Evolutionary conservation across 106 monocot species (phyloP).

Genomic region (Apostasia ramifera): DNA sequence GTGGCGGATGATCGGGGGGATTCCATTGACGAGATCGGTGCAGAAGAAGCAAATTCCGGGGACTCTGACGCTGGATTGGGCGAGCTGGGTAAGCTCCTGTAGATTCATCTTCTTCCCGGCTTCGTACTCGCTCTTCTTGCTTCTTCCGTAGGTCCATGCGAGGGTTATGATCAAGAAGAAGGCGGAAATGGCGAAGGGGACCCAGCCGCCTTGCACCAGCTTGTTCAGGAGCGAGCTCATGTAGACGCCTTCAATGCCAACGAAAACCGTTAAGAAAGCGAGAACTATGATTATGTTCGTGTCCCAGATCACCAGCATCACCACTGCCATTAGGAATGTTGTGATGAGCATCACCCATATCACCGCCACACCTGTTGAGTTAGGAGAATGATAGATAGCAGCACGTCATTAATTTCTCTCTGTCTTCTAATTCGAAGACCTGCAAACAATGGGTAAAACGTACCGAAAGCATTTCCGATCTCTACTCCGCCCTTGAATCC

Average conservation of each 20-base stretch:
- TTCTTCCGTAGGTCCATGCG: slow-evolving; percentile 47
- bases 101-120: slow-evolving; percentile 18
- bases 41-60: slow-evolving; percentile 58
- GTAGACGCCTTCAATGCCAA: slow-evolving; percentile 36
- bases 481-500: slow-evolving; percentile 45
- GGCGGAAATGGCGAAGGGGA: slow-evolving; percentile 60
- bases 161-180: slow-evolving; percentile 35
- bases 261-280: slow-evolving; percentile 20
- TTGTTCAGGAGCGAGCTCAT: slow-evolving; percentile 44
- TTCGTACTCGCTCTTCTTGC: slow-evolving; percentile 41
- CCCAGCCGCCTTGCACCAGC: slow-evolving; percentile 49
- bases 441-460: neutral
- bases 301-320: slow-evolving; percentile 57
- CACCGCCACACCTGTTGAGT: slow-evolving; percentile 46
- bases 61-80: slow-evolving; percentile 12
- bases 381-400: too few species aligned
- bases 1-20: slow-evolving; percentile 52
- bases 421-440: neutral
- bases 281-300: slow-evolving; percentile 22
- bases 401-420: neutral
- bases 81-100: slow-evolving; percentile 1
- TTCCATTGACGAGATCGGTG: slow-evolving; percentile 49
- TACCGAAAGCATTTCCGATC: slow-evolving; percentile 60
- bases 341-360: slow-evolving; percentile 71
- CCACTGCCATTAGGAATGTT: slow-evolving; percentile 34